A percentile compares a stretch with the other conserved stretches of the same genome.
Conservation (phyloP, 2,329 filamentous ascomycete genomes). For the Verticillium dahliae region DNA sequence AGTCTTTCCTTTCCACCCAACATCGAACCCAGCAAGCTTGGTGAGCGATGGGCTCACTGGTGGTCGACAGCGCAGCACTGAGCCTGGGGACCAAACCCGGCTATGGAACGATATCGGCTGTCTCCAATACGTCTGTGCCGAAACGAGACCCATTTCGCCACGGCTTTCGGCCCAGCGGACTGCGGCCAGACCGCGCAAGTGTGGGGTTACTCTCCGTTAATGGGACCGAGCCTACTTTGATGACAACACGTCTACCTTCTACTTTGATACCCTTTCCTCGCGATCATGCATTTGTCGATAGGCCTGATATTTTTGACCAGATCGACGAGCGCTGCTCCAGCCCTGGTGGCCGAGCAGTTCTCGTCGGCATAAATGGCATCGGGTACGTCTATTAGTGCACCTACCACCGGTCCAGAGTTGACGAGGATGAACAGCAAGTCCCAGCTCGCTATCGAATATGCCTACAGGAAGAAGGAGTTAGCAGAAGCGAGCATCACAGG, state of each 20-base stretch:
- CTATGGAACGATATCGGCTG: background rate
- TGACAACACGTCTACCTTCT: background rate
- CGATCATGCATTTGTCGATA: background rate
- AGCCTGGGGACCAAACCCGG: background rate
- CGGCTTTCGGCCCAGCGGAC: background rate
- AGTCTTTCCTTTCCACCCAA: background rate
- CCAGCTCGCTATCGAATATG: background rate
- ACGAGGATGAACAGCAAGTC: background rate
- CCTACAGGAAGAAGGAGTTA: background rate
- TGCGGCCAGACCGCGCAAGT: background rate
- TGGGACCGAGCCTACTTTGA: background rate
- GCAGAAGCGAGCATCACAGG: background rate
- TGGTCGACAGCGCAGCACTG: background rate
- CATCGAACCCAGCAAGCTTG: background rate
- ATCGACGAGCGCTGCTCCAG: background rate
- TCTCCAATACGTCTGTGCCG: background rate
- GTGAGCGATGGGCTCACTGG: background rate
- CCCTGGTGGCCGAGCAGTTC: background rate
- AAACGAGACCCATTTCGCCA: background rate
- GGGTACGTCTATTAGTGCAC: background rate
- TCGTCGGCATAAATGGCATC: background rate
- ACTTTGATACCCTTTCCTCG: background rate
- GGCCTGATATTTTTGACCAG: background rate
- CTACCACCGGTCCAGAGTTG: background rate
- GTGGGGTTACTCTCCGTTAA: background rate